A percentile compares a stretch with the other conserved stretches of the same genome.
phyloP scores from a whole-genome alignment of 257 asterid genomes.

The Cinchona pubescens region DNA sequence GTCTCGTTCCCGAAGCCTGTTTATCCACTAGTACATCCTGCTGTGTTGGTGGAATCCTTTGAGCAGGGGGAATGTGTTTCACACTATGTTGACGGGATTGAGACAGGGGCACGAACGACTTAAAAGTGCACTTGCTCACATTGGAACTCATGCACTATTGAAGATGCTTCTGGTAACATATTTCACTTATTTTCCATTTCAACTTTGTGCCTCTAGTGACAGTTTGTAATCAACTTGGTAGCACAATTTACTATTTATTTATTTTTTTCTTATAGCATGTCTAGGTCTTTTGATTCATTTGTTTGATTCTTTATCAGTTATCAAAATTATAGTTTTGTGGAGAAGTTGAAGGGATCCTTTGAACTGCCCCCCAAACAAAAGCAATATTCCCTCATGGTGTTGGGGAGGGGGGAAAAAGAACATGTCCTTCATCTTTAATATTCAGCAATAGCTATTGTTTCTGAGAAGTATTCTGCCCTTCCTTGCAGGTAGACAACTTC shows the following conservation, averaged over 20 bases:
- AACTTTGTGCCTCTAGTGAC: background rate
- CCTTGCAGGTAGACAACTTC: constrained; percentile 43
- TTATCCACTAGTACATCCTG: constrained; percentile 30
- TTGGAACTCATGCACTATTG: constrained; percentile 31
- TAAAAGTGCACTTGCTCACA: constrained; percentile 32
- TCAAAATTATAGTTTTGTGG: background rate
- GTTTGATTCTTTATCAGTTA: background rate
- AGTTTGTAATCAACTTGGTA: background rate
- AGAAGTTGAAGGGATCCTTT: background rate
- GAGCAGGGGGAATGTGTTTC: constrained; percentile 34
- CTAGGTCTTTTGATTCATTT: background rate
- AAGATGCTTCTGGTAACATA: constrained; percentile 30
- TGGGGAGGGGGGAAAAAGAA: background rate
- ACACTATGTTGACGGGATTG: constrained; percentile 25
- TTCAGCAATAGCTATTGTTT: background rate
- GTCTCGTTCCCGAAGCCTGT: constrained; percentile 36
- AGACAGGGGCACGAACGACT: constrained; percentile 30
- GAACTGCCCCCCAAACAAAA: background rate
- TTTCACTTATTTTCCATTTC: background rate
- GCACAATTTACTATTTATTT: too few relatives aligned
- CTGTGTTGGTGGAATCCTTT: constrained; percentile 34
- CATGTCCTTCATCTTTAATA: background rate
- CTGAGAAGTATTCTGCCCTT: background rate
- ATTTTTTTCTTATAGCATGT: background rate
- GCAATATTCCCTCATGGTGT: background rate